Percentiles rank a stretch among this genome's conserved stretches.
phyloP scores from a whole-genome alignment of 192 early-diverging fungal genomes.

The Entomortierella chlamydospora region DNA sequence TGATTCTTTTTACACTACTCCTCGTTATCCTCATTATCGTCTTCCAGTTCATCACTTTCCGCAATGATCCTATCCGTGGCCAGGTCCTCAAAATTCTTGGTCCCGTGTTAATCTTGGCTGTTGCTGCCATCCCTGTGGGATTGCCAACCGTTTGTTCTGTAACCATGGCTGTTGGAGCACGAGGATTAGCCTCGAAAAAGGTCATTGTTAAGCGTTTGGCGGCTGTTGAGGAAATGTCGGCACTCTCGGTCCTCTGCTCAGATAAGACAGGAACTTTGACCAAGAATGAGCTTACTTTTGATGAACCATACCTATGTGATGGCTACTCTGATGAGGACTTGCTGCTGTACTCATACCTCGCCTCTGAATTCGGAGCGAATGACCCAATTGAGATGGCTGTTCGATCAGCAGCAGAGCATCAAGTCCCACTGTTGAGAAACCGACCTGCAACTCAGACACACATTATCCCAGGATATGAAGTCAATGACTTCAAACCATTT shows the following conservation, averaged over 20 bases:
- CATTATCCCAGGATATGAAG: constrained; percentile 90
- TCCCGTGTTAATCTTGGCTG: constrained; percentile 84
- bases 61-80: constrained; percentile 57
- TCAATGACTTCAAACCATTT: constrained; percentile 87
- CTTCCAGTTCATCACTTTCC: constrained; percentile 62
- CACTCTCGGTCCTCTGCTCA: constrained; percentile 85
- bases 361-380: constrained; percentile 88
- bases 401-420: constrained; percentile 80
- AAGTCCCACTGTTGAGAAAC: constrained; percentile 53
- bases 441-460: constrained; percentile 52
- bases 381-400: constrained; percentile 92
- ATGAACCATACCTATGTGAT: constrained; percentile 80
- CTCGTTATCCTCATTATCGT: constrained; percentile 83
- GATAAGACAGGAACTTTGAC: constrained; percentile 94
- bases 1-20: constrained; percentile 81
- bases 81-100: constrained; percentile 73
- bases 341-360: constrained; percentile 81
- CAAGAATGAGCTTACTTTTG: constrained; percentile 91
- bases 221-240: constrained; percentile 94
- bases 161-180: constrained; percentile 94
- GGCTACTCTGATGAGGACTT: constrained; percentile 81
- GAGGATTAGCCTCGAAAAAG: constrained; percentile 86
- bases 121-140: constrained; percentile 93
- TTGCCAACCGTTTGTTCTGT: constrained; percentile 94
- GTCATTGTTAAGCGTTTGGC: constrained; percentile 95